Evolutionary conservation across 192 early-diverging fungal species (phyloP), one percentile per base, ranked within the genome.

Genomic region (Linnemannia exigua): DNA sequence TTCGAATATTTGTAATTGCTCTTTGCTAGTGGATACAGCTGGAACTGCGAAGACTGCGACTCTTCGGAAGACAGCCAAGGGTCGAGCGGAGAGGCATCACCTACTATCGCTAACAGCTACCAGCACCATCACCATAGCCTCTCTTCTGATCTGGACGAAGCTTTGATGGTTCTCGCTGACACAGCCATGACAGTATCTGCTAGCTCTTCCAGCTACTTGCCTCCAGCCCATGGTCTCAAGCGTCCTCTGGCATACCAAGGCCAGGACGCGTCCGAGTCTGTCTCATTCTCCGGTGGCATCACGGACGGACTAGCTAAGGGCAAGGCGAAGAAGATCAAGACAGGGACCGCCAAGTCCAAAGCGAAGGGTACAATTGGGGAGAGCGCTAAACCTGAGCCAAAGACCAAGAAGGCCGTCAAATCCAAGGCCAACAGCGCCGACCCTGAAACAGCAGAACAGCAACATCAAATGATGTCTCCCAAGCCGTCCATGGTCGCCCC

Each of bases 11-110:
- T 41, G 71, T 1, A 44, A 33, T 47, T 50, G 12, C 36, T 75
- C 31, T 52, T 63, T 63, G 15, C 8, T 71, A 85, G 84, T 77
- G 84, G 84, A 0, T 86, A 86, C 51, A 86, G 84, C 68, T 86
- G 84, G 84, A 86, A 79, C 70, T 86, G 84, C 36, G 84, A 80
- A 68, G 84, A 86, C 22, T 86, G 84, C n/a, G 84, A 86, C 54
- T 80, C 84, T 5, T 86, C 84, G 1, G 84, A 48, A 0, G 84
- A 80, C 6, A 86, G 84, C 33, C 74, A 86, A n/a, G 74, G 54
- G 28, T 86, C 84, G 25, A 77, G 78, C 4, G 74, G 69, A 33
- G 74, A 70, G n/a, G 33, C 50, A 6, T 79, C 84, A 1, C 71
- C 84, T 11, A 37, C 72, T 3, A 35, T 46, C 52, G 36, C 67